Base-by-base conservation (phyloP, 2,329 filamentous ascomycete genomes). In the Ophioceras dolichostomum region DNA sequence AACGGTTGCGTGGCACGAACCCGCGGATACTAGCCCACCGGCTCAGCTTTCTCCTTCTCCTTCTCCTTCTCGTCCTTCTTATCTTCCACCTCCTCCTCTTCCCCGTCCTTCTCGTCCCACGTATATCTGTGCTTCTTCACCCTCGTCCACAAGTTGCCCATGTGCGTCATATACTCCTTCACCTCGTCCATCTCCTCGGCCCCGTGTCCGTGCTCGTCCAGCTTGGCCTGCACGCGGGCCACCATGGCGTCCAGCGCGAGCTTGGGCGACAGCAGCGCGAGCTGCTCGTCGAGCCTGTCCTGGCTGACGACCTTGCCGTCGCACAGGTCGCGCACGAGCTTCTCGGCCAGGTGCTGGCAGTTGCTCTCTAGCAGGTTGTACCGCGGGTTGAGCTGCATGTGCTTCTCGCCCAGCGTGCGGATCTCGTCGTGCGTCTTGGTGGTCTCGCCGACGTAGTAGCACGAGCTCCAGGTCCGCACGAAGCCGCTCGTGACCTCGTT, bases 361-460 rank as follows among this genome's bases (percentile, higher is more conserved):
- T 55, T 57, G 37, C 47, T 54, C 20, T 47, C 45, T 7, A 55
- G 41, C 9, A 55, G 43, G 17, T 53, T 47, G 32, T 57, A 56
- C 19, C 48, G 48, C 10, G 53, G 54, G 28, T 56, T 46, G n/a
- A 48, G 10, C 27, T 19, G n/a, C 29, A 27, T 32, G 18, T 26
- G 19, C 2, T 19, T 32, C 50, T 44, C 38, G 8, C 22, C 22
- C 12, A 12, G 22, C 22, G 22, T 26, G 7, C 8, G 22, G 19
- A 56, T 52, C 30, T 54, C 47, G 26, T 51, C 42, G 33, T 56
- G 50, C 17, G 46, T 44, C 39, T 49, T 50, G 2, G 49, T 54
- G 7, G 52, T 55, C 42, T 57, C 53, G 10, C 53, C 53, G 13
- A 56, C 47, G 19, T 56, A 56, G 31, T 49, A 52, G 24, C 47